Evolutionary conservation across 2,329 filamentous ascomycete genomes (phyloP).

Genomic region (Verticillium longisporum): DNA sequence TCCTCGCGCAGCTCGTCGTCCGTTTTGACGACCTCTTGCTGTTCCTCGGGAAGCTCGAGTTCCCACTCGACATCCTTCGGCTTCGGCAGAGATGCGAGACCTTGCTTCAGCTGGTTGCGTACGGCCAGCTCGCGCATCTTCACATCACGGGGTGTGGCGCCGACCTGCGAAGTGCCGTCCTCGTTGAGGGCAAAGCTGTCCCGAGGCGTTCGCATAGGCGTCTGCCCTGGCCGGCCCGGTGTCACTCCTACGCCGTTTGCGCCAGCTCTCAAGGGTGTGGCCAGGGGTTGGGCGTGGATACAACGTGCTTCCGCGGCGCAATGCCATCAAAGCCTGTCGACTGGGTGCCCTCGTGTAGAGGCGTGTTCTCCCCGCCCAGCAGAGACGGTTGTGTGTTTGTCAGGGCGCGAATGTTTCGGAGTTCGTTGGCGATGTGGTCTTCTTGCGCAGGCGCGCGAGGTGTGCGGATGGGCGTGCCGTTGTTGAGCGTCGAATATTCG

Average conservation of each 20-base stretch:
- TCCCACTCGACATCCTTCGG: conserved; percentile 95
- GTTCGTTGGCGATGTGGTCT: conserved; percentile 93
- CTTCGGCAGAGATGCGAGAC: conserved; percentile 78
- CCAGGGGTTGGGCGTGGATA: conserved; percentile 95
- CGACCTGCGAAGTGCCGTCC: conserved; percentile 59
- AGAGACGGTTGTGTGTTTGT: conserved; percentile 92
- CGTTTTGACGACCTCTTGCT: conserved; percentile 47
- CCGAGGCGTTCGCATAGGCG: conserved; percentile 79
- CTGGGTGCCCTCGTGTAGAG: conserved; percentile 70
- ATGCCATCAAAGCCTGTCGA: conserved; percentile 87
- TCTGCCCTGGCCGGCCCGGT: conserved; percentile 64
- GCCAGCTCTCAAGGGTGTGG: conserved; percentile 71
- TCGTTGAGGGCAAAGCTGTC: conserved; percentile 82
- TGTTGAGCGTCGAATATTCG: conserved; percentile 77
- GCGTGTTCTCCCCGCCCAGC: conserved; percentile 88
- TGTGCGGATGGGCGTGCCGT: conserved; percentile 81
- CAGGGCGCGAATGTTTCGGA: conserved; percentile 83
- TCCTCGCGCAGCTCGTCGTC: conserved; percentile 48
- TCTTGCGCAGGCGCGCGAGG: conserved; percentile 87
- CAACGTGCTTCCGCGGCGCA: conserved; percentile 69
- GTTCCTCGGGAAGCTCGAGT: conserved; percentile 81
- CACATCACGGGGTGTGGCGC: conserved; percentile 71
- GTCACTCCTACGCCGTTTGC: conserved; percentile 61
- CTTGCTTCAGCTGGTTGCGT: conserved; percentile 61
- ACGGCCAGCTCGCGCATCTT: conserved; percentile 63